Evolutionary conservation across 176 grass and related monocot genomes (phyloP), one percentile per base, ranked within the genome.

Genomic region (Zoysia japonica): DNA sequence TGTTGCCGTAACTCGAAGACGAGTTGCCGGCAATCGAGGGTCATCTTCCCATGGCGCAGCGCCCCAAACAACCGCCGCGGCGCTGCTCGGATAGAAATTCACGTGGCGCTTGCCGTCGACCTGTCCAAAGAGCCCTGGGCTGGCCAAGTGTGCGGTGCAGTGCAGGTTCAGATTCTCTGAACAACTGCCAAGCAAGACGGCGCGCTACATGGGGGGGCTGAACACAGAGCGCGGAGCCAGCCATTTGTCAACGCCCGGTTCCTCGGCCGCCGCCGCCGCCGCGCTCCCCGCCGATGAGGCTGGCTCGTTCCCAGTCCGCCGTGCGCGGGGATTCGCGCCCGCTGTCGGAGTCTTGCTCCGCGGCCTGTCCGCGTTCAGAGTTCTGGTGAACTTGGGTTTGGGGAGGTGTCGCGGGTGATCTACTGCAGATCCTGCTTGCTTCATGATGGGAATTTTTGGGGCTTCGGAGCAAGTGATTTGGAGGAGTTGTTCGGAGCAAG

Each of bases 51-150:
- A 28, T 65, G 66, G 75, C 70, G 70, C 83, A 36, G 2, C 6
- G 20, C 20, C 59, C 59, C 59, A 61, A 61, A 61, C 59, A 61
- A 35, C 20, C 36, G 59, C 36, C 28, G 28, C 28, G 53, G 15
- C 45, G 70, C 62, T 54, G 71, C 16, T 28, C 20, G 80, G 78
- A 89, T 75, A 51, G 41, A 76, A 74, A 51, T 38, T 41, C 86
- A 94, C 86, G 75, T 94, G 89, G 56, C 50, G 41, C 57, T 89
- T 70, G 81, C 87, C 76, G 3, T 47, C 65, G 42, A 43, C 81
- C 14, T n/a, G 54, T 42, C 56, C 56, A 88, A 84, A 65, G 47
- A 19, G 43, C 74, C 11, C 56, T 28, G 43, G 19, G 10, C 57
- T 65, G 71, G 39, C 39, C 78, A 81, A 78, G 62, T 65, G 78